A percentile compares a stretch with the other conserved stretches of the same genome.
Evolutionary conservation across 345 rosid species (phyloP).

Genomic region (Aquilaria malaccensis): DNA sequence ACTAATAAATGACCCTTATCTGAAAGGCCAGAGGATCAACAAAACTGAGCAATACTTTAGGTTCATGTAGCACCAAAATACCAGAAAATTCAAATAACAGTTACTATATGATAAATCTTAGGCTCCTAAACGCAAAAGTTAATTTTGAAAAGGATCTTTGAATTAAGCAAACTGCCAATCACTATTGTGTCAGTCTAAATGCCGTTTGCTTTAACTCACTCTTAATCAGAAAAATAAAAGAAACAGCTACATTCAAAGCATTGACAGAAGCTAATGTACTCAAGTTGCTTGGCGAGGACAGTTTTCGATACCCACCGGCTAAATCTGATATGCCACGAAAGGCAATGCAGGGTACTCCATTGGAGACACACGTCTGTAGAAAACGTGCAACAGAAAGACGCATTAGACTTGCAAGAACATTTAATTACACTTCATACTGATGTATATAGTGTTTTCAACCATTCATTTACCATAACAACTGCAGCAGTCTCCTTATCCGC

Average conservation of each 20-base stretch:
- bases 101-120: too few species aligned
- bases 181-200: too few species aligned
- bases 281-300: neutral
- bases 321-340: slow-evolving; percentile 31
- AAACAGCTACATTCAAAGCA: slow-evolving; percentile 21
- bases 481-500: slow-evolving; percentile 39
- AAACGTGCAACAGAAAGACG: neutral
- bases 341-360: slow-evolving; percentile 22
- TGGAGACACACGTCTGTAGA: slow-evolving; percentile 29
- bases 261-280: slow-evolving; percentile 26
- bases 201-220: neutral
- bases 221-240: slow-evolving; percentile 18
- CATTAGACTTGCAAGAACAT: too few species aligned
- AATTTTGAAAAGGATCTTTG: too few species aligned
- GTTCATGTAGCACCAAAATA: too few species aligned
- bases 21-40: too few species aligned
- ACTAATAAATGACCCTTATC: too few species aligned
- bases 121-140: too few species aligned
- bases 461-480: slow-evolving; percentile 16
- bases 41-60: too few species aligned
- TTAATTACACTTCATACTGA: neutral
- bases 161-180: too few species aligned
- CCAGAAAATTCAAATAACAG: too few species aligned
- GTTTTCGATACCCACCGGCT: slow-evolving; percentile 18
- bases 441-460: neutral